These are phyloP conservation scores for Fusarium decemcellulare DNA, from an alignment of 2,329 filamentous ascomycete species.

Conservation along the genomic window DNA sequence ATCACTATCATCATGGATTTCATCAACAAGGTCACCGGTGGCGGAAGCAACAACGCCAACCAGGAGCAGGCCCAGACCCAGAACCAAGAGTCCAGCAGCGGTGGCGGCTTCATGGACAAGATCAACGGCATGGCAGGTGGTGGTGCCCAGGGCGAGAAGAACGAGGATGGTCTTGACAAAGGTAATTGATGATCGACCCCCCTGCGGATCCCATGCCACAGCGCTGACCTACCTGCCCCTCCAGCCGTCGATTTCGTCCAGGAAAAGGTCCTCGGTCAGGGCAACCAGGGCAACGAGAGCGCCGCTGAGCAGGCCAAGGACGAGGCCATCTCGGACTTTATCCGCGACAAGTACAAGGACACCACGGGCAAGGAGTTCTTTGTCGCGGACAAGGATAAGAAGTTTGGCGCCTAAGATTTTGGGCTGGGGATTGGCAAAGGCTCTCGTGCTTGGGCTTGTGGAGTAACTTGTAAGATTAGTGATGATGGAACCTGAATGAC, in stretches of 20 bases:
- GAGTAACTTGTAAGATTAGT: slow-evolving; percentile 12
- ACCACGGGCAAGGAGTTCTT: slow-evolving; percentile 78
- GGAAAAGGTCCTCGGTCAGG: slow-evolving; percentile 79
- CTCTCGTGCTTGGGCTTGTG: not conserved
- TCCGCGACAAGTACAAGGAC: slow-evolving; percentile 79
- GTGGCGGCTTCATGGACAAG: slow-evolving; percentile 76
- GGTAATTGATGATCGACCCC: slow-evolving; percentile 59
- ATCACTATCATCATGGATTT: slow-evolving; percentile 63
- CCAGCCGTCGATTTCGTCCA: slow-evolving; percentile 84
- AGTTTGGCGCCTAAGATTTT: slow-evolving; percentile 45
- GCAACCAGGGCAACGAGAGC: slow-evolving; percentile 78
- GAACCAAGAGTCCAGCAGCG: slow-evolving; percentile 49
- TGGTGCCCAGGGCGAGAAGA: slow-evolving; percentile 81
- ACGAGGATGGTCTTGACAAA: slow-evolving; percentile 88
- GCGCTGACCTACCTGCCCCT: not conserved
- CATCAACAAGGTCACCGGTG: slow-evolving; percentile 65
- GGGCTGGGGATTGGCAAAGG: not conserved
- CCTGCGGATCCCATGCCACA: not conserved
- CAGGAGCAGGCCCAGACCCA: slow-evolving; percentile 44
- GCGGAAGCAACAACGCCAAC: slow-evolving; percentile 50
- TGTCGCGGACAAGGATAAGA: slow-evolving; percentile 76
- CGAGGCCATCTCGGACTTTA: slow-evolving; percentile 81
- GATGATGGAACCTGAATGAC: slow-evolving; percentile 16
- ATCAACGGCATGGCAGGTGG: slow-evolving; percentile 81
- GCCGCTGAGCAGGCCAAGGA: slow-evolving; percentile 89